Evolutionary conservation across 2,329 filamentous ascomycete genomes (phyloP).

Genomic region (Rhynchosporium secalis): DNA sequence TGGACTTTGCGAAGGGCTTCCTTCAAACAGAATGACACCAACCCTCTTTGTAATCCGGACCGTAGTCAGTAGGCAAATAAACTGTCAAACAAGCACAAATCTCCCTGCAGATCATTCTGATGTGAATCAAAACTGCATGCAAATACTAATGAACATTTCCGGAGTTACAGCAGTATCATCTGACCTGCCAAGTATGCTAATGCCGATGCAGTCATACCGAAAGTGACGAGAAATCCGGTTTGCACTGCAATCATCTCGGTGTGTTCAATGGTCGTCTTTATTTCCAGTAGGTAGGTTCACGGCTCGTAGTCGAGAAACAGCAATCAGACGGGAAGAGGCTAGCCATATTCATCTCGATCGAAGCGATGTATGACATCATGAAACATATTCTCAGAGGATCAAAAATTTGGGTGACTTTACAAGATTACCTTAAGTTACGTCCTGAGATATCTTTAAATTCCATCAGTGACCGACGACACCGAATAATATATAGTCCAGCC

Average conservation of each 20-base stretch:
- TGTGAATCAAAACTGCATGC: conserved; percentile 11
- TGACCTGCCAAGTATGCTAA: conserved; percentile 26
- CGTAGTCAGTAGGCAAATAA: conserved; percentile 24
- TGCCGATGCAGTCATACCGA: conserved; percentile 18
- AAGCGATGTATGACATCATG: too few species aligned
- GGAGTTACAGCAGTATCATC: conserved; percentile 17
- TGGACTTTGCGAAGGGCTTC: conserved; percentile 32
- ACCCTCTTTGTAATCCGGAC: conserved; percentile 38
- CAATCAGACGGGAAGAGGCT: too few species aligned
- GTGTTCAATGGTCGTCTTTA: not conserved
- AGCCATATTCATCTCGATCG: too few species aligned
- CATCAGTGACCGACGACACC: too few species aligned
- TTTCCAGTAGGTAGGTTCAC: not conserved
- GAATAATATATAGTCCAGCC: too few species aligned
- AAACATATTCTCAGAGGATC: too few species aligned
- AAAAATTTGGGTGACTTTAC: too few species aligned
- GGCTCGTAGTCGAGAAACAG: too few species aligned
- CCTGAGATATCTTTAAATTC: too few species aligned
- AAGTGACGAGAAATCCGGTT: conserved; percentile 22
- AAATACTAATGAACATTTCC: conserved; percentile 20
- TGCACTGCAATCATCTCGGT: conserved; percentile 16
- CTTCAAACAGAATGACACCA: conserved; percentile 37
- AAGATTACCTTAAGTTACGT: too few species aligned
- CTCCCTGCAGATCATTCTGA: conserved; percentile 8
- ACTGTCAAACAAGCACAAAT: conserved; percentile 21